These are phyloP conservation scores for Hypoxylon sp. DNA, from an alignment of 2,329 filamentous ascomycete genomes.

Conservation along the genomic window DNA sequence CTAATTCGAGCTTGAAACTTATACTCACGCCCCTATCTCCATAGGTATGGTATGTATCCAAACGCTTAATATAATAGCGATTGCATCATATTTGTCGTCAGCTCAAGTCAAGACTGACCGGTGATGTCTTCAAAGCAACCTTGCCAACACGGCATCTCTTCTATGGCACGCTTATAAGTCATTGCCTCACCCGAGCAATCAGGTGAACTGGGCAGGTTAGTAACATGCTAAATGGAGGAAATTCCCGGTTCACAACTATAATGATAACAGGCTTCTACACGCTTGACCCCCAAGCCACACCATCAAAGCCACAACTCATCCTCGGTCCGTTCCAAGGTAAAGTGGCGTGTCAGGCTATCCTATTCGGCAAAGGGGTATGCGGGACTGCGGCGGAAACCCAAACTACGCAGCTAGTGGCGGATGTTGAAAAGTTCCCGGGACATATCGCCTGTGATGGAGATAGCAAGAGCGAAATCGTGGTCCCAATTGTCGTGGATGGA, in stretches of 20 bases:
- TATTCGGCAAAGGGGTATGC: slow-evolving; percentile 81
- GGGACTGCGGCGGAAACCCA: slow-evolving; percentile 75
- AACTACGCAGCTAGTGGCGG: slow-evolving; percentile 75
- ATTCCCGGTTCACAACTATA: slow-evolving; percentile 8
- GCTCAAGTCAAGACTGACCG: neutral
- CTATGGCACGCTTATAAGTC: slow-evolving; percentile 87
- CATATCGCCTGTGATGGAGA: slow-evolving; percentile 87
- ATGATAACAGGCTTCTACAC: slow-evolving; percentile 77
- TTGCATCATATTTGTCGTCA: neutral
- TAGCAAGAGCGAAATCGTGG: slow-evolving; percentile 85
- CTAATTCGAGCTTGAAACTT: slow-evolving; percentile 26
- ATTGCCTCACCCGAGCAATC: slow-evolving; percentile 73
- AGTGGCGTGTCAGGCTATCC: slow-evolving; percentile 83
- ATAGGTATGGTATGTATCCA: slow-evolving; percentile 59
- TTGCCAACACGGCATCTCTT: slow-evolving; percentile 81
- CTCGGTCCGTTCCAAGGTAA: slow-evolving; percentile 87
- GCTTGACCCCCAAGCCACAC: slow-evolving; percentile 65
- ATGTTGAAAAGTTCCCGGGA: slow-evolving; percentile 82
- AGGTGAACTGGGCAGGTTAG: slow-evolving; percentile 83
- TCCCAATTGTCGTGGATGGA: slow-evolving; percentile 71
- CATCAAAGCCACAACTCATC: slow-evolving; percentile 69
- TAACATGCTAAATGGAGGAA: slow-evolving; percentile 13
- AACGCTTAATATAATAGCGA: neutral
- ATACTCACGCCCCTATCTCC: slow-evolving; percentile 32
- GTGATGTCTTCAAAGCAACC: slow-evolving; percentile 69